Evolutionary conservation across 768 basidiomycete genomes (phyloP).

Genomic region (Termitomyces sp.): DNA sequence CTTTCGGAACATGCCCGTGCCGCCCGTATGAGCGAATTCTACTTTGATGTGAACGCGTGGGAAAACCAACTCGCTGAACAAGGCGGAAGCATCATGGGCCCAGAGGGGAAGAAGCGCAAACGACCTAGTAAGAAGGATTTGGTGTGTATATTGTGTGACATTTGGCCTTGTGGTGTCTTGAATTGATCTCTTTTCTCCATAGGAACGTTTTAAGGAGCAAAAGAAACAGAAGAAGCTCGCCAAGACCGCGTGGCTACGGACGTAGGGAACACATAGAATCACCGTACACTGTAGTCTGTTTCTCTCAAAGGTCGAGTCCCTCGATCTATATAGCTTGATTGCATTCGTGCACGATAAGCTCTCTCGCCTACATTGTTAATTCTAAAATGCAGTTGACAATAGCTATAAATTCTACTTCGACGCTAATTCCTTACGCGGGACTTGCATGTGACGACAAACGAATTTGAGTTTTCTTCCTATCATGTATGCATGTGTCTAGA

Average conservation of each 20-base stretch:
- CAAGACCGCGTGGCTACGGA: conserved; percentile 86
- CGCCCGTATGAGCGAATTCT: conserved; percentile 84
- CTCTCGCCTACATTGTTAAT: no score
- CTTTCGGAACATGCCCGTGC: conserved; percentile 79
- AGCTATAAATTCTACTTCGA: no score
- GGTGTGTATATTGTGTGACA: conserved; percentile 40
- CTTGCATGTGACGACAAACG: no score
- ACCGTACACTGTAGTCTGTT: background rate
- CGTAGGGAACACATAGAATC: conserved; percentile 27
- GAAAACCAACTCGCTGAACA: conserved; percentile 61
- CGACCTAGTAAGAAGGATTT: conserved; percentile 79
- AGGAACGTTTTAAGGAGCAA: conserved; percentile 86
- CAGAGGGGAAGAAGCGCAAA: conserved; percentile 70
- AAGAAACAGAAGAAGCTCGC: conserved; percentile 81
- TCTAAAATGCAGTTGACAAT: no score
- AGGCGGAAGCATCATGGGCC: conserved; percentile 34
- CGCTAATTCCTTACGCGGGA: no score
- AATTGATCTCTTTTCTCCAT: conserved; percentile 16
- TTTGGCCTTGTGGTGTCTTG: conserved; percentile 3
- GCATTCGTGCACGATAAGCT: background rate
- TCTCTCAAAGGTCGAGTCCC: background rate
- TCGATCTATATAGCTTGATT: background rate
- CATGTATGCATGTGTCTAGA: no score
- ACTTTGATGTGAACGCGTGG: conserved; percentile 84
- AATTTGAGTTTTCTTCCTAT: no score